Conservation (phyloP, 495 filamentous ascomycete species). For the Tuber aestivum region DNA sequence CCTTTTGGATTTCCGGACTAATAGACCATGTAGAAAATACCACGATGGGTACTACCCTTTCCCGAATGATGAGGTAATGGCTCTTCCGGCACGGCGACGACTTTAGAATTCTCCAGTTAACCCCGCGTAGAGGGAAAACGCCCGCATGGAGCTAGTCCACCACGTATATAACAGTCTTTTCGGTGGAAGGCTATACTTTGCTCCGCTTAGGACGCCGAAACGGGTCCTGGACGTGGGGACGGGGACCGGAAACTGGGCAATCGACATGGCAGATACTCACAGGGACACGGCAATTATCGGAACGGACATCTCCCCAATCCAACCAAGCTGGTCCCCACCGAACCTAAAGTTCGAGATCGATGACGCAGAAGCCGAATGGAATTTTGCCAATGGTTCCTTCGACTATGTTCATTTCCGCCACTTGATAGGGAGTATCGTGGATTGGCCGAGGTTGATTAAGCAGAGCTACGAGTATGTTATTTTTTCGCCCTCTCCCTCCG, state of each 20-base stretch:
- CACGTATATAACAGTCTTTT: constrained; percentile 45
- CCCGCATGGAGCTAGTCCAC: constrained; percentile 48
- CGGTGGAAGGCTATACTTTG: constrained; percentile 41
- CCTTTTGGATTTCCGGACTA: neutral
- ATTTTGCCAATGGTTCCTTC: constrained; percentile 43
- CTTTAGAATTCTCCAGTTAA: neutral
- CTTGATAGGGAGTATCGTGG: constrained; percentile 43
- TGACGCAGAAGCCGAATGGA: constrained; percentile 50
- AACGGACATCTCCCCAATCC: constrained; percentile 45
- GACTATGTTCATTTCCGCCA: constrained; percentile 46
- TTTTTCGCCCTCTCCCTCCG: neutral
- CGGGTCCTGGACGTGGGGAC: constrained; percentile 48
- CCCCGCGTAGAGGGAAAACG: neutral
- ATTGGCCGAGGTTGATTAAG: constrained; percentile 40
- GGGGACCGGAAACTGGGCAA: constrained; percentile 43
- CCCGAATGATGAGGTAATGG: constrained; percentile 13
- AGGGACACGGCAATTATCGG: constrained; percentile 43
- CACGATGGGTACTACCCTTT: constrained; percentile 11
- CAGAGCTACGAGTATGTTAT: constrained; percentile 41
- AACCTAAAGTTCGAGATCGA: constrained; percentile 51
- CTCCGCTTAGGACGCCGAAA: constrained; percentile 44
- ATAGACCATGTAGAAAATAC: neutral
- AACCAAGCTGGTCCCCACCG: constrained; percentile 49
- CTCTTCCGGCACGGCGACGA: neutral
- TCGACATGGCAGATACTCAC: constrained; percentile 23